Evolutionary conservation across 257 asterid species (phyloP), one percentile per base, ranked within the genome.

Genomic region (Echites panduratus): DNA sequence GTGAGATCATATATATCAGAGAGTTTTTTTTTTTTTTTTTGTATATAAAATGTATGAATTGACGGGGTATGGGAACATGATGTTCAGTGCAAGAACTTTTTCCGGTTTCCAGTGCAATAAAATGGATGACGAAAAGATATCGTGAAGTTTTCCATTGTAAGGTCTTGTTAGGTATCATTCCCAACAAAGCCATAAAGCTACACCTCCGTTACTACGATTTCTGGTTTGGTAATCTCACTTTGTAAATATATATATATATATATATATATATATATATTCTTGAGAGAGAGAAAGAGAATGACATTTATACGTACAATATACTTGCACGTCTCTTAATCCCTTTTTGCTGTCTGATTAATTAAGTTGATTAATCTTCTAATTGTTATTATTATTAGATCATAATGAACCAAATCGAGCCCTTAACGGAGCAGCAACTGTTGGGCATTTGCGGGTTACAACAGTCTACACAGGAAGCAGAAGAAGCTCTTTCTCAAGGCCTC

Each of bases 401-500:
- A 5, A 40, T 83, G 82, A 77, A 72, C 29, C 96, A 89, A 45
- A 62, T 94, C 1, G 95, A 94, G 82, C 88, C 96, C 68, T 67
- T 94, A 71, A 80, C 88, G 4, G 96, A 89, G 82, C 89, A 86
- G 40, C 98, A 94, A 73, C 20, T 86, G 9, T 0, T 87, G 73
- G 91, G 81, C n/a, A 84, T 94, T 16, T 91, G 88, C 66, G 86
- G 84, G n/a, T 66, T 91, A 50, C 97, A 91, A 47, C 90, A 92
- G 69, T 83, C 96, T 0, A 86, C 92, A 1, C 87, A 86, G 0
- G 93, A 91, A 70, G 89, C 92, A 5, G 99, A 94, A 80, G 97
- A 86, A 61, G 96, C 86, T 6, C 85, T 94, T 2, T 79, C 93
- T 1, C 91, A 82, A 76, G 97, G 97, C 0, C 87, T 89, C 0